Evolutionary conservation across 208 protist species (phyloP).

Genomic region (Wallacemonas sp.): DNA sequence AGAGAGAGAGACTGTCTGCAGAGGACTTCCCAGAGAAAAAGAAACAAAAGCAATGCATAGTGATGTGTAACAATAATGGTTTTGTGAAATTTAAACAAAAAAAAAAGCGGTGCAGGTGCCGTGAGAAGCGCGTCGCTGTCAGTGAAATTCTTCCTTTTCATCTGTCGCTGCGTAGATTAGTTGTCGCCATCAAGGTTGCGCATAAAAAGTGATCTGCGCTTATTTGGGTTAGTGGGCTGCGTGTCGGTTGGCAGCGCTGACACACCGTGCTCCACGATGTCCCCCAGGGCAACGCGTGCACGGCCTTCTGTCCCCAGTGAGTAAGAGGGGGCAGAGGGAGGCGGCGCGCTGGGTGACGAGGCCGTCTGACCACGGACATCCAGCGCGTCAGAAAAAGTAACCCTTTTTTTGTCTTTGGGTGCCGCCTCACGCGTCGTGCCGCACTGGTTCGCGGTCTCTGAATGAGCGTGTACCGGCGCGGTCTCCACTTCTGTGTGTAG

Average conservation of each 20-base stretch:
- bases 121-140: too few relatives aligned
- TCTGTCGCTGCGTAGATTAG: not conserved
- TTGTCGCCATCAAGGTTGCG: conserved; percentile 16
- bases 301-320: too few relatives aligned
- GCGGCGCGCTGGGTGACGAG: not conserved
- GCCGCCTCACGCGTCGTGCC: too few relatives aligned
- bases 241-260: not conserved
- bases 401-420: conserved; percentile 22
- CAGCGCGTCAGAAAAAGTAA: conserved; percentile 40
- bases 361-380: conserved; percentile 15
- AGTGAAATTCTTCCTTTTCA: not conserved
- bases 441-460: too few relatives aligned
- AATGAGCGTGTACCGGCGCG: too few relatives aligned
- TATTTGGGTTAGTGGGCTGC: conserved; percentile 17
- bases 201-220: conserved; percentile 62
- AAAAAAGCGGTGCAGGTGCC: too few relatives aligned
- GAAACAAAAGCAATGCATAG: too few relatives aligned
- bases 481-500: too few relatives aligned
- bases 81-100: too few relatives aligned
- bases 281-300: conserved; percentile 38
- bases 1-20: too few relatives aligned
- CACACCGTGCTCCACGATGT: conserved; percentile 52
- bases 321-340: not conserved
- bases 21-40: too few relatives aligned
- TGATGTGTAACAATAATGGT: too few relatives aligned